Evolutionary conservation across 306 rosid species (phyloP), one percentile per base, ranked within the genome.

Genomic region (Corylus heterophylla): DNA sequence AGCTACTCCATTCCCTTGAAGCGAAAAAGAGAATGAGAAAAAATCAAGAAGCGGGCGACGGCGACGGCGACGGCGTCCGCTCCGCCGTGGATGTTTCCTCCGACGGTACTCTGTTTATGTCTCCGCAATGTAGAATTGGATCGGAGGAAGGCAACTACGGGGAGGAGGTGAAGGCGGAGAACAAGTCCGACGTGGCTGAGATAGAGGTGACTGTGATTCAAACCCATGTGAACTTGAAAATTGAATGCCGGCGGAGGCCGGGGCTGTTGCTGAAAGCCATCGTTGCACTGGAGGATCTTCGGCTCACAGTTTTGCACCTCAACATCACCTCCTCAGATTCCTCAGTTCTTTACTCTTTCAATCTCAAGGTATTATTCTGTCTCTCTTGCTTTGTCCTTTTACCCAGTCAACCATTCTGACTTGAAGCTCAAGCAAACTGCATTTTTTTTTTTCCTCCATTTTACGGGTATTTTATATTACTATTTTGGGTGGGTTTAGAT

Each of bases 161-260:
- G 7, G 92, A 83, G 50, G 92, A 82, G 77, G 63, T 88, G 29
- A 83, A 77, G 20, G 93, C 94, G 62, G 89, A 96, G 76, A 89
- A 83, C 73, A 93, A 87, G 83, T 88, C 99, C 61, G 96, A 88
- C 3, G 74, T 78, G 50, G 96, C 91, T 20, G 92, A 89, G 27
- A 85, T 92, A 67, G 90, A 88, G 35, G 96, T 87, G 7, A 95
- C 94, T 0, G 80, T 95, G 83, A 95, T 95, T 80, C 97, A 95
- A 86, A 85, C 88, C 58, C 99, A 95, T 87, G 99, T 95, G 52
- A 95, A 89, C 92, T 82, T 95, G 89, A 95, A 91, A 84, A 85
- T 95, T 72, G 87, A 85, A 68, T 87, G 97, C 76, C 81, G 71
- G 49, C 91, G 88, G 68, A 90, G 80, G 42, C 80, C 79, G 45